A percentile compares a stretch with the other conserved stretches of the same genome.
phyloP scores from a whole-genome alignment of 257 asterid species.

The Solanum tacnaense region DNA sequence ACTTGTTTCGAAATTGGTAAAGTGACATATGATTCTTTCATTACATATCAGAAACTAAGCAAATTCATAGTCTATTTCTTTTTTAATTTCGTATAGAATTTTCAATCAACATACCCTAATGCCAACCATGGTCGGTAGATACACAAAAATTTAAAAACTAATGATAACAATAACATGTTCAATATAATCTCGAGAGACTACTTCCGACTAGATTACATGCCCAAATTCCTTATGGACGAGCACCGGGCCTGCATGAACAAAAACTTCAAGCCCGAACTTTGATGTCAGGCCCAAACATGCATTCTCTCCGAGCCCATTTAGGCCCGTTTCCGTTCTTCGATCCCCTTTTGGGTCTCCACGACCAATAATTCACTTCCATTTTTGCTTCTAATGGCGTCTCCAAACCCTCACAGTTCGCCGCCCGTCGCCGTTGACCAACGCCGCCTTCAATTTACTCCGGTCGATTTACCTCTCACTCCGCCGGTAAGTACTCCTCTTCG shows the following conservation, averaged over 20 bases:
- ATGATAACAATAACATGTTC: too few relatives aligned
- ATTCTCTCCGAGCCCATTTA: slow-evolving; percentile 4
- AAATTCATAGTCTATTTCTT: too few relatives aligned
- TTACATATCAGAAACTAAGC: too few relatives aligned
- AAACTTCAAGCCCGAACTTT: slow-evolving; percentile 6
- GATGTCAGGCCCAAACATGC: slow-evolving; percentile 1
- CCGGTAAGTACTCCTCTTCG: slow-evolving; percentile 4
- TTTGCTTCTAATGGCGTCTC: neutral
- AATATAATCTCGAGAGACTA: too few relatives aligned
- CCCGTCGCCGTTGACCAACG: slow-evolving; percentile 1
- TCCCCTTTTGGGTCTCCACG: neutral
- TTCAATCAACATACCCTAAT: too few relatives aligned
- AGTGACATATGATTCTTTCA: too few relatives aligned
- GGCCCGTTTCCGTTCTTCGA: slow-evolving; percentile 5
- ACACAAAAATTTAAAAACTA: too few relatives aligned
- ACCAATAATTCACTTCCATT: neutral
- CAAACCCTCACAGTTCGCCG: neutral
- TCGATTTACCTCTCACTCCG: neutral
- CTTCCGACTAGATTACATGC: too few relatives aligned
- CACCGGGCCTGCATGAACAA: slow-evolving; percentile 5
- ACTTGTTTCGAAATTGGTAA: too few relatives aligned
- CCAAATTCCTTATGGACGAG: neutral
- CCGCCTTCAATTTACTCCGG: neutral
- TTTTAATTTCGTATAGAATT: too few relatives aligned
- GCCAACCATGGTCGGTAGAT: too few relatives aligned